Base-by-base conservation (phyloP, 768 basidiomycete species). In the Boletus rex-veris region DNA sequence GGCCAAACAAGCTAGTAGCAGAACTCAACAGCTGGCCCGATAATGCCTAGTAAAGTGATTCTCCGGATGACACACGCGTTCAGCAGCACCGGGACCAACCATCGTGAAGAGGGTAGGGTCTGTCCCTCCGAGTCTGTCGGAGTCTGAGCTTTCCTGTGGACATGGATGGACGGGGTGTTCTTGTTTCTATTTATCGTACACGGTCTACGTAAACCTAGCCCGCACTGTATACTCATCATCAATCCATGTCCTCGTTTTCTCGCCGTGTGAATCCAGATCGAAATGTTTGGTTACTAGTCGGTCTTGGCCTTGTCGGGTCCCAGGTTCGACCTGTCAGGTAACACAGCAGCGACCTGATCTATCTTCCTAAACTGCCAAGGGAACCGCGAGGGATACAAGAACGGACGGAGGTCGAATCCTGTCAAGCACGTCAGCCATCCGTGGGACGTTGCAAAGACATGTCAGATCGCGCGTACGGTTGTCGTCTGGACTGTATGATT, bases 301-400 rank as follows among this genome's bases (percentile, higher is more conserved):
- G 71, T 78, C 69, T 82, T 80, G 44, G 75, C 59, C 61, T 79
- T 78, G 55, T 79, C 76, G 31, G 60, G 52, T 48, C 61, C 65
- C 21, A 62, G 26, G 58, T 70, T 65, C 5, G 88, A 86, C 58
- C 82, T 79, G 64, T 92, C 88, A 1, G 92, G 92, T 36, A 95
- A 72, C 9, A 67, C 74, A 5, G 83, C 86, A 7, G 90, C 92
- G 5, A 92, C 78, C 54, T 85, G 84, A 64, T 99, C 96, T 55
- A 99, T 98, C 74, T 92, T 94, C 72, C 77, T 86, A 74, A 97
- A 99, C 68, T 99, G 97, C 86, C 92, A 98, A 0, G 90, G 90
- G 77, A 98, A 98, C 50, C 90, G 80, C 12, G 92, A 86, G 3
- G 93, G 92, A 71, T 98, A 98, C 45, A 99, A 74, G 83, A 99